phyloP scores from a whole-genome alignment of 805 yeast genomes.

The Wickerhamiella australiensis region DNA sequence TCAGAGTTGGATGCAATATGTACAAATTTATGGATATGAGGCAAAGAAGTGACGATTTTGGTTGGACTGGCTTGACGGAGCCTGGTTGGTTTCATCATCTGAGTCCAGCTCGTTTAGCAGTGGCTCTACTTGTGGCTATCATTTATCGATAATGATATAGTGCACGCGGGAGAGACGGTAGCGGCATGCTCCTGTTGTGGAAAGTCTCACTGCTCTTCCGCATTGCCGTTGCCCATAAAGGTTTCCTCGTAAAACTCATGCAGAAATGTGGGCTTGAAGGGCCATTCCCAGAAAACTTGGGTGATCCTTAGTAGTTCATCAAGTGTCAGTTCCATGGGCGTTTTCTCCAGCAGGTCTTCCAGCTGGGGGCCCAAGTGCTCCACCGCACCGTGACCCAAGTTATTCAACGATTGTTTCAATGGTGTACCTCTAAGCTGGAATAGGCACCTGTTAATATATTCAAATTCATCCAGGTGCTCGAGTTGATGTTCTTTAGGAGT shows the following conservation, averaged over 20 bases:
- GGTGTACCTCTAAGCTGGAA: conserved; percentile 39
- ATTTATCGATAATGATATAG: too few species aligned
- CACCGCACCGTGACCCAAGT: conserved; percentile 71
- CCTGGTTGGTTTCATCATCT: too few species aligned
- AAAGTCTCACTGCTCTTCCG: background rate
- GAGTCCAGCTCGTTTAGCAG: too few species aligned
- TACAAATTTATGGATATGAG: background rate
- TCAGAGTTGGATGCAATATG: background rate
- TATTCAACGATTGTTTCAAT: conserved; percentile 35
- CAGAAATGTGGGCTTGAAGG: conserved; percentile 60
- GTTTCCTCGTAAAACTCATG: conserved; percentile 34
- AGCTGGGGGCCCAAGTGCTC: conserved; percentile 29
- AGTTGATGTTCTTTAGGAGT: conserved; percentile 36
- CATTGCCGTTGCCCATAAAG: background rate
- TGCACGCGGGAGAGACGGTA: too few species aligned
- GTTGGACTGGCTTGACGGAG: too few species aligned
- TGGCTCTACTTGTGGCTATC: too few species aligned
- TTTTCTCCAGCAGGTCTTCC: conserved; percentile 33
- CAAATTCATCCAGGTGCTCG: conserved; percentile 44
- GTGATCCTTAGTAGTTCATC: conserved; percentile 46
- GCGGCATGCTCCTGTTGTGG: too few species aligned
- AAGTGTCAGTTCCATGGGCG: conserved; percentile 38
- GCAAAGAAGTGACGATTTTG: too few species aligned
- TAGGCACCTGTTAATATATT: conserved; percentile 52
- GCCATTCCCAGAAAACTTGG: conserved; percentile 56